A percentile compares a stretch with the other conserved stretches of the same genome.
Conservation (phyloP, 1,284 basidiomycete genomes). For the Phellopilus nigrolimitatus region DNA sequence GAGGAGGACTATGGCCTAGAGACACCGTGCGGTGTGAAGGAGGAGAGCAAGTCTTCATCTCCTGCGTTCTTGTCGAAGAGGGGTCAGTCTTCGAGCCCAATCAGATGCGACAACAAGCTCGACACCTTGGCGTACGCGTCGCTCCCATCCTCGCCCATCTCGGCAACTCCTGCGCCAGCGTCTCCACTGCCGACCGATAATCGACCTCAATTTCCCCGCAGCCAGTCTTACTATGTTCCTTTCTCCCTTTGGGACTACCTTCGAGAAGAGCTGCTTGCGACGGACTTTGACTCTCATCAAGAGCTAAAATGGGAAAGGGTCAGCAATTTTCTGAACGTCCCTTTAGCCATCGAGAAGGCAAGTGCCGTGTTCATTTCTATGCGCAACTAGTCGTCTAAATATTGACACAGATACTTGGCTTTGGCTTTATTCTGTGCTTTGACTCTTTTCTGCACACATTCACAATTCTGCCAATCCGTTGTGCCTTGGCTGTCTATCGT, state of each 20-base stretch:
- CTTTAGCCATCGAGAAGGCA: slow-evolving; percentile 91
- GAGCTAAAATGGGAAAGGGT: slow-evolving; percentile 98
- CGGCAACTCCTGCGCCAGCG: slow-evolving; percentile 39
- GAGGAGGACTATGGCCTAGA: slow-evolving; percentile 7
- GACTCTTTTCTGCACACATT: slow-evolving; percentile 99
- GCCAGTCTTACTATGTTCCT: slow-evolving; percentile 33
- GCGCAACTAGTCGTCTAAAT: slow-evolving; percentile 15
- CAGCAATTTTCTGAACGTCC: slow-evolving; percentile 93
- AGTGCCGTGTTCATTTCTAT: background rate
- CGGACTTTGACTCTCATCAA: slow-evolving; percentile 89
- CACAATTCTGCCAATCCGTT: slow-evolving; percentile 94
- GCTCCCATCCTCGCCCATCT: slow-evolving; percentile 64
- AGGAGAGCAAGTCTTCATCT: slow-evolving; percentile 16
- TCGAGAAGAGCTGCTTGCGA: slow-evolving; percentile 80
- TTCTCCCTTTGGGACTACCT: slow-evolving; percentile 93
- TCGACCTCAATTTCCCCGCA: slow-evolving; percentile 20
- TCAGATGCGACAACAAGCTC: background rate
- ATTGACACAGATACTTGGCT: slow-evolving; percentile 73
- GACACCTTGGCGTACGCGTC: slow-evolving; percentile 52
- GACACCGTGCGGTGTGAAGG: slow-evolving; percentile 5
- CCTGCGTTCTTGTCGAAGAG: slow-evolving; percentile 8
- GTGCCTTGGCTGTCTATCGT: slow-evolving; percentile 60
- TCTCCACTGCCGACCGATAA: slow-evolving; percentile 21
- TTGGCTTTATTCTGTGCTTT: slow-evolving; percentile 91
- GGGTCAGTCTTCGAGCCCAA: slow-evolving; percentile 3